Evolutionary conservation across 2,329 filamentous ascomycete genomes (phyloP).

Genomic region (Xylariaceae sp.): DNA sequence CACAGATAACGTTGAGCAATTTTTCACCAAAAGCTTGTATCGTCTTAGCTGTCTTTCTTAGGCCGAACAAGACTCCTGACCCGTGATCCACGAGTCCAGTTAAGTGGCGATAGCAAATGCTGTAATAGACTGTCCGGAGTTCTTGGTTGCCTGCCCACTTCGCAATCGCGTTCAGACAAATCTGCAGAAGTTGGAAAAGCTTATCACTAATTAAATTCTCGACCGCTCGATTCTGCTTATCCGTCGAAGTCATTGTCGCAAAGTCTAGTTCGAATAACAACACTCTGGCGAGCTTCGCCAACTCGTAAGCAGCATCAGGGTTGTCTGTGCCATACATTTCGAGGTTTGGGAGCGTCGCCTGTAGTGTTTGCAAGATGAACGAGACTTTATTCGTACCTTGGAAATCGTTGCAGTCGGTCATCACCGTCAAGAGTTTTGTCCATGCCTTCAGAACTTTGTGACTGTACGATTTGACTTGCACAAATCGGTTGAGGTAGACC

Average conservation of each 20-base stretch:
- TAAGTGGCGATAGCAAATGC: conserved; percentile 86
- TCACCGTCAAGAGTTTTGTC: conserved; percentile 81
- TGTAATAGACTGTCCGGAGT: conserved; percentile 84
- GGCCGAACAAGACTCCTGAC: conserved; percentile 49
- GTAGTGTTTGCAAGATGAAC: conserved; percentile 83
- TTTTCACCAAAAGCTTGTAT: conserved; percentile 71
- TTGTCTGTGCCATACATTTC: conserved; percentile 75
- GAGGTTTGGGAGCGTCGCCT: conserved; percentile 85
- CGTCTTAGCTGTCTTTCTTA: conserved; percentile 70
- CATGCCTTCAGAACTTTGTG: conserved; percentile 77
- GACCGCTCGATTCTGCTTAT: conserved; percentile 50
- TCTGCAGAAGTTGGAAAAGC: conserved; percentile 87
- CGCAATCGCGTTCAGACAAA: conserved; percentile 78
- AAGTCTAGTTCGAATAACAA: conserved; percentile 73
- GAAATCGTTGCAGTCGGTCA: conserved; percentile 81
- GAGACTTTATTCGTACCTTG: conserved; percentile 70
- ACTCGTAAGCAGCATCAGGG: conserved; percentile 69
- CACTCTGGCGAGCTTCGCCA: conserved; percentile 75
- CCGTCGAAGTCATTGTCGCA: conserved; percentile 41
- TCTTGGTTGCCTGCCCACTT: conserved; percentile 70
- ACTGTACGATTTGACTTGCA: conserved; percentile 58
- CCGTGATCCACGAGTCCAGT: conserved; percentile 65
- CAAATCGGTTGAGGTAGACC: conserved; percentile 64
- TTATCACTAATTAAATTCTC: conserved; percentile 84
- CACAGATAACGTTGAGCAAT: conserved; percentile 83